Conservation (phyloP, 768 basidiomycete genomes). For the Suillus bovinus region DNA sequence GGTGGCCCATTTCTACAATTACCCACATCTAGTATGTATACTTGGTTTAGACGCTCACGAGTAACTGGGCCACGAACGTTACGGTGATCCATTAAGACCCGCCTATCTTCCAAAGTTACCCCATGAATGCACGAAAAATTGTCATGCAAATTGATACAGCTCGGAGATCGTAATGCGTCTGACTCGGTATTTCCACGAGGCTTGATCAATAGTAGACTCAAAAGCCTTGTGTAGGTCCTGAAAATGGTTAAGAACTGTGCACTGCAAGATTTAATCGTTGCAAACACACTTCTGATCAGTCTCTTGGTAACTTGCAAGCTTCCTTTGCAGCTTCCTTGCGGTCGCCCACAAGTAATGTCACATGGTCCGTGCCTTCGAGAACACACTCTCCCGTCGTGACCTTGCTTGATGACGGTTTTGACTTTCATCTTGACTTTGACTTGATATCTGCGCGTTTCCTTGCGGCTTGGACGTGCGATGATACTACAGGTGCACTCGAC, state of each 20-base stretch:
- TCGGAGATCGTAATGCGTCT: background rate
- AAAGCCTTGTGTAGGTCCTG: conserved; percentile 27
- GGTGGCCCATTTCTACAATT: no score
- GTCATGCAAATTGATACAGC: background rate
- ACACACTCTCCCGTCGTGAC: conserved; percentile 42
- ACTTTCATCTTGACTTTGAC: conserved; percentile 21
- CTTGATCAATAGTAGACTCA: background rate
- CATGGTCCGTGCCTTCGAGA: conserved; percentile 76
- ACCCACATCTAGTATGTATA: no score
- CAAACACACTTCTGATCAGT: conserved; percentile 27
- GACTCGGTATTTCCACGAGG: background rate
- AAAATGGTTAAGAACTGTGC: conserved; percentile 77
- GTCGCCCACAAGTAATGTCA: conserved; percentile 70
- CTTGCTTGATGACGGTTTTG: conserved; percentile 5
- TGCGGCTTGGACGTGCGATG: conserved; percentile 20
- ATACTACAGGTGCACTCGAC: background rate
- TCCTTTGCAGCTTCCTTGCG: conserved; percentile 66
- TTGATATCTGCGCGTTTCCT: conserved; percentile 31
- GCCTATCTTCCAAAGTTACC: no score
- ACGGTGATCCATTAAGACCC: no score
- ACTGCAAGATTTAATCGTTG: conserved; percentile 55
- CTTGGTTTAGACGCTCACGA: no score
- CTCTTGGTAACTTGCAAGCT: conserved; percentile 55
- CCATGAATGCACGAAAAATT: no score
- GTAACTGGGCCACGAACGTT: no score